Evolutionary conservation across 176 grass and related monocot species (phyloP), one percentile per base, ranked within the genome.

Genomic region (Tuctoria greenei): DNA sequence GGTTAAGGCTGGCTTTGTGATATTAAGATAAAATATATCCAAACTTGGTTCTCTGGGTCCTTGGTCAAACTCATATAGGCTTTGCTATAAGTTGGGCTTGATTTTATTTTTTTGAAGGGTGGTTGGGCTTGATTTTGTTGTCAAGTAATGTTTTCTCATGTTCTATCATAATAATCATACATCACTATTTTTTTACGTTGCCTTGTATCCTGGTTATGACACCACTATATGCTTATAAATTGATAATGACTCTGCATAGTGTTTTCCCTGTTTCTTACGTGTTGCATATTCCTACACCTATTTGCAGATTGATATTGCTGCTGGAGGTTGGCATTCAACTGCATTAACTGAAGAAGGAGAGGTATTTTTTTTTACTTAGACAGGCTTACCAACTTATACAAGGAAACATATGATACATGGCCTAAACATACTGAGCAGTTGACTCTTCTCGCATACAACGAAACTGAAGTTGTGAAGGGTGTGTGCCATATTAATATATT

Each of bases 241-340:
- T 7, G 6, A 51, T 73, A 62, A 35, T 36, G 20, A 51, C 16
- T 77, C 5, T 59, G 40, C 61, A 76, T 44, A 91, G 38, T 28
- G 52, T 69, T 77, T 80, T 64, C 21, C 36, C 39, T 17, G 42
- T 70, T 51, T 68, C 56, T 50, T 67, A 73, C 38, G 9, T 72
- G n/a, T 86, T 84, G 72, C 57, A 54, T 79, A 75, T 62, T 47
- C 83, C 36, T 55, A 44, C 73, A 61, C 83, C 35, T 61, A 24
- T 84, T 81, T 85, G 17, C 77, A 99, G 91, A 91, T 92, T 81
- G 95, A 98, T 80, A 94, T 98, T 94, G 91, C 95, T 73, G 88
- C 86, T 51, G 95, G 95, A 79, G 91, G 95, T 67, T 98, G 91
- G 95, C 95, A 98, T 93, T 98, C 95, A 85, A 93, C 95, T 46